phyloP scores from a whole-genome alignment of 345 rosid species.

The Zanthoxylum bungeanum region DNA sequence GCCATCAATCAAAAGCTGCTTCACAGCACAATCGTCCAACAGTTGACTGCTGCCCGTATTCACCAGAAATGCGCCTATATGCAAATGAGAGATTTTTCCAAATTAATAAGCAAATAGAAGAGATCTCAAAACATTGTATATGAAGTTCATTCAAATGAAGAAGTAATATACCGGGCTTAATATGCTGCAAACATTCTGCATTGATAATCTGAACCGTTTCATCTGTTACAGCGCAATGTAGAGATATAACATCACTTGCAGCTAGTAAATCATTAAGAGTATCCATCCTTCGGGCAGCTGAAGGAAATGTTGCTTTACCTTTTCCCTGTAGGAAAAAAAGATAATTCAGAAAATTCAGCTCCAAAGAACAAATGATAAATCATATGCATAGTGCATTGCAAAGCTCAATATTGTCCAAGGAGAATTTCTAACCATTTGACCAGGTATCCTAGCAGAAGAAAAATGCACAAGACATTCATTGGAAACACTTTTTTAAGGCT shows the following conservation, averaged over 20 bases:
- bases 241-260: conserved; percentile 93
- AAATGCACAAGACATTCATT: background rate
- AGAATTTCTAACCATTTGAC: background rate
- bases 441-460: background rate
- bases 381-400: background rate
- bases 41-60: conserved; percentile 96
- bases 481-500: background rate
- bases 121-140: background rate
- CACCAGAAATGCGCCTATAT: conserved; percentile 91
- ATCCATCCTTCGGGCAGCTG: conserved; percentile 97
- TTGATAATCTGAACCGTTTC: conserved; percentile 91
- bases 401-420: background rate
- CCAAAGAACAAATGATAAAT: background rate
- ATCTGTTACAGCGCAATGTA: conserved; percentile 82
- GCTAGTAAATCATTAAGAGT: conserved; percentile 93
- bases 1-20: conserved; percentile 93
- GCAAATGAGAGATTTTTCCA: background rate
- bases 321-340: conserved; percentile 49
- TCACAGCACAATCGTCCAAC: conserved; percentile 89
- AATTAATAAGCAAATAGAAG: conserved; percentile 5
- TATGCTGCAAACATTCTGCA: conserved; percentile 94
- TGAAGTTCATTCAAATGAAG: background rate
- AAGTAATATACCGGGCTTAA: conserved; percentile 73
- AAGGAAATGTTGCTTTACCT: conserved; percentile 69
- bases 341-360: conserved; percentile 6